Evolutionary conservation across 2,329 filamentous ascomycete species (phyloP), one percentile per base, ranked within the genome.

Genomic region (Monosporascus sp.): DNA sequence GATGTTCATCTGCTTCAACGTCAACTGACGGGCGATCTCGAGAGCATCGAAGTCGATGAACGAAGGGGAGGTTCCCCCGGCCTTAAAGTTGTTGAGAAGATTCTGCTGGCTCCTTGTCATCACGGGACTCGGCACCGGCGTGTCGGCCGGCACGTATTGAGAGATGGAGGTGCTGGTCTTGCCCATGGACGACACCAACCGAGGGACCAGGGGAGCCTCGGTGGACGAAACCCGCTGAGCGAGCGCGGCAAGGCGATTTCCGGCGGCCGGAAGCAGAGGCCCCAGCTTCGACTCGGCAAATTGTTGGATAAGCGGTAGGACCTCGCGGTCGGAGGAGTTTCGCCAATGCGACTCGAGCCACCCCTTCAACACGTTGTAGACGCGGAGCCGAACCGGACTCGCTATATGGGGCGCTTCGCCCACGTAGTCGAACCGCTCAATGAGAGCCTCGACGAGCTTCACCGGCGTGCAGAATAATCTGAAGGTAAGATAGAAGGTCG

Each of bases 311-410:
- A 88, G 75, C 1, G 80, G 77, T 8, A 99, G 77, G 1, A 92
- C 90, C 14, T 83, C 80, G 50, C 83, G 82, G 67, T 99, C 94
- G 11, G 86, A 85, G 54, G 90, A 84, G 58, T 90, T 84, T 48
- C 88, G 85, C 93, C 94, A 99, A 71, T 99, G 91, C 7, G 89
- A 94, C 73, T 97, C 94, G 20, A 99, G 77, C 94, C 94, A 99
- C 43, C 89, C 89, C 72, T 99, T 99, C 78, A 99, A 90, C 53
- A 91, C 87, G 67, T 99, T 97, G 76, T 95, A 97, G 1, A 97
- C 90, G 50, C 94, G 85, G 48, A 99, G 76, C 49, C 92, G 86
- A 22, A 97, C 93, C 0, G 93, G 90, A 3, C 79, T 82, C 22
- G 91, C 86, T 57, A 92, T 82, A 54, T 85, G 81, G 22, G 85